phyloP scores from a whole-genome alignment of 129 eudicot genomes.

The Tagetes erecta region DNA sequence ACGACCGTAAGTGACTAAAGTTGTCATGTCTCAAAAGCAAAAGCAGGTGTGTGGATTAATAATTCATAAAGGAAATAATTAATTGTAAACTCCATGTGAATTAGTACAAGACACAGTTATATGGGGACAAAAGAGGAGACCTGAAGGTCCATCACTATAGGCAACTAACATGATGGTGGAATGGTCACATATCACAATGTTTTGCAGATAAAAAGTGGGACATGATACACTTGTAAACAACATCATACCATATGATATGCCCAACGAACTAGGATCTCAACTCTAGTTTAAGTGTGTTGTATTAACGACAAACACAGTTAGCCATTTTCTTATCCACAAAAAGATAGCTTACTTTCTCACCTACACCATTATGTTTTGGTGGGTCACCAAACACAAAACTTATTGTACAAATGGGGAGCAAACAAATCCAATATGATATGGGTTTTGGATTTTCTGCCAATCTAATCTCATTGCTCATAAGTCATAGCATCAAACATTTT shows the following conservation, averaged over 20 bases:
- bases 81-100: conserved; percentile 34
- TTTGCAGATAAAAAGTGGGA: conserved; percentile 56
- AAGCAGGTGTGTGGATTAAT: conserved; percentile 18
- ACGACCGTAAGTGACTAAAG: conserved; percentile 25
- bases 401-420: conserved; percentile 51
- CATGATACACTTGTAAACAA: conserved; percentile 29
- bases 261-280: conserved; percentile 50
- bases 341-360: conserved; percentile 38
- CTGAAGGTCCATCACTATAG: conserved; percentile 47
- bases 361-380: conserved; percentile 46
- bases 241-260: conserved; percentile 37
- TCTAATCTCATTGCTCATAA: neutral
- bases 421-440: conserved; percentile 44
- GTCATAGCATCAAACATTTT: neutral
- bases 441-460: conserved; percentile 43
- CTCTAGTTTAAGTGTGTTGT: conserved; percentile 23
- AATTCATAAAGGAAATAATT: conserved; percentile 23
- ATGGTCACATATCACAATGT: conserved; percentile 50
- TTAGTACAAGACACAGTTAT: conserved; percentile 38
- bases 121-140: conserved; percentile 53
- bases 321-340: conserved; percentile 46
- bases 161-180: conserved; percentile 56
- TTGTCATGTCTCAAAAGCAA: conserved; percentile 39
- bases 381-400: conserved; percentile 38
- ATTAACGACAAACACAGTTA: conserved; percentile 43